Conservation (phyloP, 306 rosid genomes). For the Pyrus communis region DNA sequence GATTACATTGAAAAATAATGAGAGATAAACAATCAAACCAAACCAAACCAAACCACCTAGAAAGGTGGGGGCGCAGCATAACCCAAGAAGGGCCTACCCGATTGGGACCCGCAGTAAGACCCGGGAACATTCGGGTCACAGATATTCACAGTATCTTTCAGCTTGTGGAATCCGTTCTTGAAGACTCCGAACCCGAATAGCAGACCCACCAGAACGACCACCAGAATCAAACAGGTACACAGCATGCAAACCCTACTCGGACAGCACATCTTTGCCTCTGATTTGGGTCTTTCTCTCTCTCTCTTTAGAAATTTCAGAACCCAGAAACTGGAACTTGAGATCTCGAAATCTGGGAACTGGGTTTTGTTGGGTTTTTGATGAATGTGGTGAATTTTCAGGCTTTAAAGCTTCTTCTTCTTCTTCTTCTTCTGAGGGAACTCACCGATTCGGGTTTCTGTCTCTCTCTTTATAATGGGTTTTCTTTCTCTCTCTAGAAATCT, state of each 20-base stretch:
- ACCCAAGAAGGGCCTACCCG: conserved; percentile 21
- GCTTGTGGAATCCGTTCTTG: conserved; percentile 68
- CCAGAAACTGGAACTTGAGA: background rate
- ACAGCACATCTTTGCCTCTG: conserved; percentile 36
- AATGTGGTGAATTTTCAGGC: background rate
- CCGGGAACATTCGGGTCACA: conserved; percentile 34
- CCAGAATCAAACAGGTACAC: conserved; percentile 53
- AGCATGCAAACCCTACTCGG: conserved; percentile 50
- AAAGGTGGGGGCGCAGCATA: conserved; percentile 13
- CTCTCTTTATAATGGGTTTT: background rate
- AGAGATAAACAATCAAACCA: background rate
- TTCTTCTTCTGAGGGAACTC: background rate
- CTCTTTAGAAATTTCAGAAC: background rate
- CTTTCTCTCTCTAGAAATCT: background rate
- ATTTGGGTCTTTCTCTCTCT: background rate
- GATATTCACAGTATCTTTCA: conserved; percentile 37
- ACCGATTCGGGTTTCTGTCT: background rate
- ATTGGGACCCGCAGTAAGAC: conserved; percentile 20
- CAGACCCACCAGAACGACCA: conserved; percentile 46
- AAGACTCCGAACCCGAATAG: conserved; percentile 73
- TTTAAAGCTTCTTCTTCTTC: background rate
- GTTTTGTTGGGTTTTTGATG: background rate
- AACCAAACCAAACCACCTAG: background rate
- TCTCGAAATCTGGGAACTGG: background rate
- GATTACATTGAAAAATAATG: background rate